Evolutionary conservation across 805 yeast genomes (phyloP), one percentile per base, ranked within the genome.

Genomic region (Metschnikowia henanensis): DNA sequence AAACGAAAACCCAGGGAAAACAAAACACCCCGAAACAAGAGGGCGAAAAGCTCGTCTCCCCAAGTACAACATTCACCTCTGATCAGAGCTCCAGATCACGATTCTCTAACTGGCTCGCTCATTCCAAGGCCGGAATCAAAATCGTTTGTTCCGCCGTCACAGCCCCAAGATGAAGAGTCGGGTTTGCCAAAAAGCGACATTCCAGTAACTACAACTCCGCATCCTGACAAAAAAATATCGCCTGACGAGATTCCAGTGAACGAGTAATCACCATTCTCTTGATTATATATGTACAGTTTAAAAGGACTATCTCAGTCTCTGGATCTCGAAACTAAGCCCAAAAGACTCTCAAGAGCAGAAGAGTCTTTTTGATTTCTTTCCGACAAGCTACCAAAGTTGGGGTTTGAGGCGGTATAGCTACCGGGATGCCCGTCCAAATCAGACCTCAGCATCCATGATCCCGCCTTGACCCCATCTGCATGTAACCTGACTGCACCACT

Each of bases 401-500:
- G 65, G 43, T 60, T 59, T 17, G 70, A 55, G 6, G 73, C 63
- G 32, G 60, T 51, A 50, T 65, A 66, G 42, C 56, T 60, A 30
- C 48, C 46, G n/a, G 56, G 37, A 23, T 53, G 52, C 40, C 45
- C 41, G 31, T 50, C 54, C 20, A 47, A 40, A 26, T 53, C 56
- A 13, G 60, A 52, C 41, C 60, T 51, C 40, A 57, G 59, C 68
- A 68, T 62, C 75, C 75, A 70, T 16, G 58, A 53, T 26, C 76
- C 76, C 6, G 61, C 62, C 52, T 62, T 66, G 26, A 70, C 66
- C 38, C 73, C 74, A 42, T 68, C 70, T 3, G 68, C 75, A 37
- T 60, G 61, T 38, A 71, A 46, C 43, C 61, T 68, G 22, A 71
- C 64, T 17, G 62, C 54, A 37, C 80, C 81, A 19, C 61, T 58